Percentiles rank a stretch among this genome's conserved stretches.
These are phyloP conservation scores for Eucalyptus rudis DNA, from an alignment of 345 rosid species.

Conservation along the genomic window DNA sequence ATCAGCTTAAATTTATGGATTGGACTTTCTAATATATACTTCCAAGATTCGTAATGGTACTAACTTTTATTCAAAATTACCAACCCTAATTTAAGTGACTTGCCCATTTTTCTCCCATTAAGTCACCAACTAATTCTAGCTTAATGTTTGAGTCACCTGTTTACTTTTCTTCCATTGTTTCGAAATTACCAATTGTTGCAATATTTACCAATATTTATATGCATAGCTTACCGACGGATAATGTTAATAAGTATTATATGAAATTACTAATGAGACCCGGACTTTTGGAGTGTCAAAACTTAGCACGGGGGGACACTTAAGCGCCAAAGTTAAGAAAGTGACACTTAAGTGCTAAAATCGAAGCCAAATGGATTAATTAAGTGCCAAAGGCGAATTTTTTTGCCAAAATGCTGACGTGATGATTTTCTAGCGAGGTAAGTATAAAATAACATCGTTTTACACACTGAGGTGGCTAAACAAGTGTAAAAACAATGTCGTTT, in stretches of 20 bases:
- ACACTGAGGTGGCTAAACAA: too few species aligned
- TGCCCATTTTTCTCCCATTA: background rate
- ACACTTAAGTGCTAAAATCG: too few species aligned
- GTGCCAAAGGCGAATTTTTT: too few species aligned
- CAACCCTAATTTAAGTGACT: background rate
- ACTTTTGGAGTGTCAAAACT: too few species aligned
- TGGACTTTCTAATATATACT: background rate
- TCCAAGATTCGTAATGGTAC: background rate
- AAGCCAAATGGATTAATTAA: too few species aligned
- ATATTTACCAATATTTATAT: background rate
- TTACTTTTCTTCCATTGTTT: background rate
- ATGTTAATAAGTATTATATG: background rate
- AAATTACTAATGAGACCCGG: background rate
- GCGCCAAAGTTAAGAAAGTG: too few species aligned
- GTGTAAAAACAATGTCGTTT: too few species aligned
- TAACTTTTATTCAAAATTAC: background rate
- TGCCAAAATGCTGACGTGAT: too few species aligned
- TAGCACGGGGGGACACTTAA: too few species aligned
- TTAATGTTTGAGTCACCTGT: background rate
- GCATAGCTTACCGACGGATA: rapidly evolving
- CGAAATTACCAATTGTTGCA: background rate
- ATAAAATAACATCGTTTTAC: too few species aligned
- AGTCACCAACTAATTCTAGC: background rate
- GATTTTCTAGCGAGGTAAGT: too few species aligned
- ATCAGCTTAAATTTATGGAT: too few species aligned